A percentile compares a stretch with the other conserved stretches of the same genome.
Evolutionary conservation across 2,329 filamentous ascomycete species (phyloP).

Genomic region (Aspergillus japonicus): DNA sequence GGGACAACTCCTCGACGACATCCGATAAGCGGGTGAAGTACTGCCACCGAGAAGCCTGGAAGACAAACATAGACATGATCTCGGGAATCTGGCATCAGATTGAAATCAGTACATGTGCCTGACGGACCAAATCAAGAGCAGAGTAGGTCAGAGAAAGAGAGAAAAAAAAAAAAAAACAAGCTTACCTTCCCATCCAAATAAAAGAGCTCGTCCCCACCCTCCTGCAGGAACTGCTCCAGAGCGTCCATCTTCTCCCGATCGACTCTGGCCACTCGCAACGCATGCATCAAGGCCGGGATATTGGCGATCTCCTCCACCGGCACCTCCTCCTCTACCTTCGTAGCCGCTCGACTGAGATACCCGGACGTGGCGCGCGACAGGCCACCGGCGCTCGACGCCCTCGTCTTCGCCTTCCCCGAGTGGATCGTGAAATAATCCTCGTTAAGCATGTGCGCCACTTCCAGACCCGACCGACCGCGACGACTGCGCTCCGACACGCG

Average conservation of each 20-base stretch:
- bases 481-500: conserved; percentile 40
- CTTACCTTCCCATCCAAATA: conserved; percentile 65
- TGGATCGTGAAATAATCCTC: conserved; percentile 78
- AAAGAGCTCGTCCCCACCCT: conserved; percentile 71
- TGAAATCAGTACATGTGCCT: neutral
- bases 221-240: conserved; percentile 75
- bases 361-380: conserved; percentile 29
- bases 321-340: conserved; percentile 46
- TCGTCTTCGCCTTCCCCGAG: conserved; percentile 47
- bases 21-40: conserved; percentile 69
- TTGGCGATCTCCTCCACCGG: conserved; percentile 58
- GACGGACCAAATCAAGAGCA: neutral
- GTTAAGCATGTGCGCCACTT: conserved; percentile 63
- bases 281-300: conserved; percentile 66
- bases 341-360: conserved; percentile 38
- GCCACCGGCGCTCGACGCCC: conserved; percentile 43
- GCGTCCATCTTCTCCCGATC: conserved; percentile 90
- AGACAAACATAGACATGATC: conserved; percentile 83
- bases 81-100: conserved; percentile 64
- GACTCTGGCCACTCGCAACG: conserved; percentile 69
- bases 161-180: too few species aligned
- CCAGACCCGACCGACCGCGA: conserved; percentile 37
- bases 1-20: conserved; percentile 56
- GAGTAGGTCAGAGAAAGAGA: neutral
- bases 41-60: conserved; percentile 79